A percentile compares a stretch with the other conserved stretches of the same genome.
These are phyloP conservation scores for Macrolepiota dolichaula DNA, from an alignment of 768 basidiomycete genomes.

Conservation along the genomic window DNA sequence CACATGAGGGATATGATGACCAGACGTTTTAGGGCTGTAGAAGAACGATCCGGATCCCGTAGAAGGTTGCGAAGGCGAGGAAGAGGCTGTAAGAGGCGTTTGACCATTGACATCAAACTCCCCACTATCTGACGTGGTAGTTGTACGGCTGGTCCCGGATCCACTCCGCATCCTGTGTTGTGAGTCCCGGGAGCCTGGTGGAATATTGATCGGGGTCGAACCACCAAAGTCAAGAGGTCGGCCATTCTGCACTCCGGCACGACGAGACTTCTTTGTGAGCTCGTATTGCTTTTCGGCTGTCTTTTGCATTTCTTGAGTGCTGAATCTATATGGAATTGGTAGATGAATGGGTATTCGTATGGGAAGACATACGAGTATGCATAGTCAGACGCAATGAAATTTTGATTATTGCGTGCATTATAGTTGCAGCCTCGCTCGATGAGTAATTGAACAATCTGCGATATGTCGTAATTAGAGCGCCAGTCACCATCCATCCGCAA, in stretches of 20 bases:
- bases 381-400: conserved; percentile 90
- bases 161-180: conserved; percentile 70
- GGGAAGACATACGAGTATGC: conserved; percentile 70
- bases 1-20: conserved; percentile 26
- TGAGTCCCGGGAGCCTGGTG: conserved; percentile 42
- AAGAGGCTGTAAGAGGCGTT: conserved; percentile 55
- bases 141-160: conserved; percentile 77
- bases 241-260: conserved; percentile 19
- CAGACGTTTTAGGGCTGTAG: conserved; percentile 24
- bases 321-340: conserved; percentile 43
- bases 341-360: neutral
- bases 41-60: conserved; percentile 43
- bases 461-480: conserved; percentile 22
- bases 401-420: conserved; percentile 81
- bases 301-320: conserved; percentile 77
- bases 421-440: conserved; percentile 89
- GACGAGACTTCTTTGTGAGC: conserved; percentile 71
- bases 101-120: conserved; percentile 54
- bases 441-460: conserved; percentile 75
- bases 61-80: conserved; percentile 58
- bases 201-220: conserved; percentile 35
- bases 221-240: conserved; percentile 1
- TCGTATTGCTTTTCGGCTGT: conserved; percentile 78
- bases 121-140: conserved; percentile 71
- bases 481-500: neutral